Conservation (phyloP, 768 basidiomycete species). For the Psilocybe tampanensis region DNA sequence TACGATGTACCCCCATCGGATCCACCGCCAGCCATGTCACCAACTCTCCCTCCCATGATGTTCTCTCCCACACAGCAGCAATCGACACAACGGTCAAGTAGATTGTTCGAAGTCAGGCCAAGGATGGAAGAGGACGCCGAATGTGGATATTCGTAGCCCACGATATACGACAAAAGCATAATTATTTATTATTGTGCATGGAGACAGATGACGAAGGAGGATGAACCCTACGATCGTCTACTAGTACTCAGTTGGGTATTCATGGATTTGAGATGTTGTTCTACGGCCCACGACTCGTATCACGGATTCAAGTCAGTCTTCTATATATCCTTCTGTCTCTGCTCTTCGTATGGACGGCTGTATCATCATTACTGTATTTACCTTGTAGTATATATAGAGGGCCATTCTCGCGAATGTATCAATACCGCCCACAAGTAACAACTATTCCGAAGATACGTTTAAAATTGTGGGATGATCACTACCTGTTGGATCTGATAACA, state of each 20-base stretch:
- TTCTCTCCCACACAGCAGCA: constrained; percentile 14
- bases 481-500: no score
- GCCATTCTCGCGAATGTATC: constrained; percentile 12
- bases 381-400: constrained; percentile 14
- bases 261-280: neutral
- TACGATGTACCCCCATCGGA: constrained; percentile 22
- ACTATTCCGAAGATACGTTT: neutral
- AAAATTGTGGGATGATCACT: no score
- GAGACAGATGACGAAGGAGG: neutral
- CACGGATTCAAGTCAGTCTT: neutral
- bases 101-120: constrained; percentile 12
- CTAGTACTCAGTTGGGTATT: no score
- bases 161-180: neutral
- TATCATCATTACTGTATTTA: constrained; percentile 18
- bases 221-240: neutral
- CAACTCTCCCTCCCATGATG: constrained; percentile 14
- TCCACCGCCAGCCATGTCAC: constrained; percentile 18
- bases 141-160: constrained; percentile 17
- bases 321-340: neutral
- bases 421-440: constrained; percentile 10
- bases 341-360: constrained; percentile 13
- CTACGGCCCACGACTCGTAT: neutral
- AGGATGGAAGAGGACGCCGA: constrained; percentile 15
- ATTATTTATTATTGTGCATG: neutral
- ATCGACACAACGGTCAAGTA: constrained; percentile 13